phyloP scores from a whole-genome alignment of 2,329 filamentous ascomycete species.

The Aureobasidium namibiae region DNA sequence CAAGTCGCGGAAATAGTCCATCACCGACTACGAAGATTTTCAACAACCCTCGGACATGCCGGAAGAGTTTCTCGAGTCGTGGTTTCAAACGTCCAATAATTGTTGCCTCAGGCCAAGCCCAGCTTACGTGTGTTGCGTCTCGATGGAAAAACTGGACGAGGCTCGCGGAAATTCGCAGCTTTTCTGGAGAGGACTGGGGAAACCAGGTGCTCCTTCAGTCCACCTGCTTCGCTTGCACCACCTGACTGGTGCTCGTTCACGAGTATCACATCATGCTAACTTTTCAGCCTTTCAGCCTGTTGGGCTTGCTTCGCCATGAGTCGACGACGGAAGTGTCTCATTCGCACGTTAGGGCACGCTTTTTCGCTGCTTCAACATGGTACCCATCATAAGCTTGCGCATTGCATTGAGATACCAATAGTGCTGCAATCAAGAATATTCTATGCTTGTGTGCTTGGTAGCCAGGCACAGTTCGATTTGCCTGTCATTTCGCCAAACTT shows the following conservation, averaged over 20 bases:
- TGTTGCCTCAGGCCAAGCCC: not conserved
- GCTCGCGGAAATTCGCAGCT: not conserved
- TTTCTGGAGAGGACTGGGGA: not conserved
- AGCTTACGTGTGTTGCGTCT: not conserved
- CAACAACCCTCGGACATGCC: not conserved
- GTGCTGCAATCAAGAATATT: not conserved
- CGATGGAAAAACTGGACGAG: not conserved
- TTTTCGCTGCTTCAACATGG: not conserved
- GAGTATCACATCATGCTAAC: not conserved
- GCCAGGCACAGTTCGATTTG: not conserved
- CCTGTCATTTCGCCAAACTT: slow-evolving; percentile 4
- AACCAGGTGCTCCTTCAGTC: not conserved
- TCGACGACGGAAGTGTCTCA: not conserved
- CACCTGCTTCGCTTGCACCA: not conserved
- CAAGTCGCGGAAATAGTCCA: not conserved
- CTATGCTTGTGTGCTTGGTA: not conserved
- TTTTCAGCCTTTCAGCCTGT: slow-evolving; percentile 6
- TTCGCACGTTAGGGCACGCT: not conserved
- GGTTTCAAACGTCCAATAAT: not conserved
- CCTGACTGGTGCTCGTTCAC: not conserved
- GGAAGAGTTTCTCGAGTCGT: not conserved
- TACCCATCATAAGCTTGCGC: not conserved
- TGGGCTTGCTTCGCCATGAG: not conserved
- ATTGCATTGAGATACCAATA: not conserved
- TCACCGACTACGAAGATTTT: not conserved